These are phyloP conservation scores for Nicotiana noctiflora DNA, from an alignment of 257 asterid species.

Conservation along the genomic window DNA sequence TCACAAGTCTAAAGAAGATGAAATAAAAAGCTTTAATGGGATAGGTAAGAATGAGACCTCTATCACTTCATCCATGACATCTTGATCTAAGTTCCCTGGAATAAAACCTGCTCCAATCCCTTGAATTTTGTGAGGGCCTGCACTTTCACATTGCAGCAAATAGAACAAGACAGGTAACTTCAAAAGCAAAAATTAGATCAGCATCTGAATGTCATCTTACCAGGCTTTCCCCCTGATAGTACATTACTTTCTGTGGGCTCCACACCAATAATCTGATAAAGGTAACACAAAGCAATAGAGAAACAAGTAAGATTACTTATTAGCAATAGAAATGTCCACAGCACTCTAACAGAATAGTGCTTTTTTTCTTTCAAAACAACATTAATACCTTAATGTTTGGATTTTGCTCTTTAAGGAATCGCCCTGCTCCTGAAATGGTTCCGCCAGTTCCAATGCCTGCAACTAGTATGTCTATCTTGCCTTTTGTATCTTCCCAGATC, in stretches of 20 bases:
- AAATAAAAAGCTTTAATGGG: background rate
- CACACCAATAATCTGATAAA: conserved; percentile 74
- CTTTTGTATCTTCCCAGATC: conserved; percentile 98
- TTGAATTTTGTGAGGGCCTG: conserved; percentile 99
- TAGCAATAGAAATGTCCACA: background rate
- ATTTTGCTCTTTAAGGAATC: conserved; percentile 65
- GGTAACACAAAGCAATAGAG: conserved; percentile 5
- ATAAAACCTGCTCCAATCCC: conserved; percentile 99
- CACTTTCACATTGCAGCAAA: conserved; percentile 65
- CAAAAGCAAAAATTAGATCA: conserved; percentile 21
- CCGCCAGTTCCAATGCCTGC: conserved; percentile 99
- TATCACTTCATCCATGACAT: conserved; percentile 91
- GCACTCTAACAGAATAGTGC: background rate
- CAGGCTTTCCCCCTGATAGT: conserved; percentile 97
- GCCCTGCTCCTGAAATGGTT: conserved; percentile 87
- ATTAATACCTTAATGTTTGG: conserved; percentile 66
- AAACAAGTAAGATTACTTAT: background rate
- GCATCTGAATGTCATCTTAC: conserved; percentile 46
- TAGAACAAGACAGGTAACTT: conserved; percentile 43
- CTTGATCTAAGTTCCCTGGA: conserved; percentile 86
- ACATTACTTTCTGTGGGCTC: conserved; percentile 94
- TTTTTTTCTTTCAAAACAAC: background rate
- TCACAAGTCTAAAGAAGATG: background rate
- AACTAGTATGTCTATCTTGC: conserved; percentile 89
- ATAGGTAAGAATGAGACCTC: conserved; percentile 44